Evolutionary conservation across 352 stramenopile species (phyloP).

Genomic region (Globisporangium barbulae): DNA sequence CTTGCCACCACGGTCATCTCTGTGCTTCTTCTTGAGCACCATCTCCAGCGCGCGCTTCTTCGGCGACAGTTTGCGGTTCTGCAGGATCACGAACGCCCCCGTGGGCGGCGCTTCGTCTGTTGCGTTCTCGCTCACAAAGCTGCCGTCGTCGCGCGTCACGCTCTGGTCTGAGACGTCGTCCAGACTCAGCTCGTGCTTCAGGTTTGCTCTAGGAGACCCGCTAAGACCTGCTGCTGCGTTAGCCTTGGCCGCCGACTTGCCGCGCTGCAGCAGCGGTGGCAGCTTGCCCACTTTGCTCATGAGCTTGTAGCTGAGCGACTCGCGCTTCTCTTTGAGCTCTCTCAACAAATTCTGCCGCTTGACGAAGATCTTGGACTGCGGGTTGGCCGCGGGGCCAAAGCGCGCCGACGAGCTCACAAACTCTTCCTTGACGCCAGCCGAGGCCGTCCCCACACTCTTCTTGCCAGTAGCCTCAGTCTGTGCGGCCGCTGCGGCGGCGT

Average conservation of each 20-base stretch:
- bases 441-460: neutral
- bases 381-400: slow-evolving; percentile 50
- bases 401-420: slow-evolving; percentile 57
- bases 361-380: slow-evolving; percentile 49
- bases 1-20: slow-evolving; percentile 26
- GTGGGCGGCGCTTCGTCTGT: slow-evolving; percentile 29
- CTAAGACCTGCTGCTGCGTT: neutral
- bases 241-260: neutral
- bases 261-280: slow-evolving; percentile 40
- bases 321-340: slow-evolving; percentile 67
- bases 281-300: slow-evolving; percentile 56
- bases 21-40: slow-evolving; percentile 64
- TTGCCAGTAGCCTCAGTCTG: neutral
- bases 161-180: slow-evolving; percentile 12
- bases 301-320: slow-evolving; percentile 66
- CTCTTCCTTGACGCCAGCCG: slow-evolving; percentile 23
- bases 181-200: neutral
- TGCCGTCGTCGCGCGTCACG: slow-evolving; percentile 2
- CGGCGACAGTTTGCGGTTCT: slow-evolving; percentile 62
- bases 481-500: neutral
- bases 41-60: slow-evolving; percentile 68
- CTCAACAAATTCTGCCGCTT: slow-evolving; percentile 74
- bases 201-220: neutral
- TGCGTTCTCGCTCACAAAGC: neutral
- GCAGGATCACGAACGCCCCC: slow-evolving; percentile 51